Evolutionary conservation across 331 rosid species (phyloP), one percentile per base, ranked within the genome.

Genomic region (Malus hybrid): DNA sequence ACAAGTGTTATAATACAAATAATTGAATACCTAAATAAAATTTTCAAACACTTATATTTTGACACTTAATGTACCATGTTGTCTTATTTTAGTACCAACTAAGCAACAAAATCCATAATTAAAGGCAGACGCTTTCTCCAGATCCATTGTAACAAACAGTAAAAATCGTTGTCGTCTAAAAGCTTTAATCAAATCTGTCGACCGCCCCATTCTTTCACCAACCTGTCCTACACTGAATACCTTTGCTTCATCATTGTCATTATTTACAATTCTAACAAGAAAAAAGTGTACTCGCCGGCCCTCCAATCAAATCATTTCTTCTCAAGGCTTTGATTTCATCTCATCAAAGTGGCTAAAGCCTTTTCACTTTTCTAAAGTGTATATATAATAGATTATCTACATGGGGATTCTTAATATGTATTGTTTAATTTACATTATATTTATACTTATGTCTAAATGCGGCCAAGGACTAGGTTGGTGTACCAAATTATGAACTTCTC

Each of bases 131-230:
- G 79, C 76, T 52, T 67, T 81, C 20, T 46, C 78, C 57, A 68
- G 71, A 68, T 79, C 70, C 79, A 82, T 75, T 77, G 78, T 58
- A 74, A 66, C 78, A 70, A 42, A 70, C 77, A 64, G 78, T 71
- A 75, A 81, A 52, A 82, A 82, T 83, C 76, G 50, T 60, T 81
- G 64, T 87, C 63, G 16, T 76, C 68, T 29, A 46, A 72, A 74
- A 29, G 77, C 57, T 46, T 72, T 10, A n/a, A 36, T 78, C 71
- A 29, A 84, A 79, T 83, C 66, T 58, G 50, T 76, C 75, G 78
- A 75, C 85, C 82, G 79, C 83, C 85, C 83, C 76, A 62, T 61
- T 82, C 82, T 78, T 28, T 67, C 53, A 81, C 87, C 91, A 28
- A 89, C 84, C 85, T 75, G 78, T 84, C 85, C 82, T 79, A 80